These are phyloP conservation scores for Pseudonitzschia multiseries DNA, from an alignment of 108 stramenopile genomes.

Conservation along the genomic window DNA sequence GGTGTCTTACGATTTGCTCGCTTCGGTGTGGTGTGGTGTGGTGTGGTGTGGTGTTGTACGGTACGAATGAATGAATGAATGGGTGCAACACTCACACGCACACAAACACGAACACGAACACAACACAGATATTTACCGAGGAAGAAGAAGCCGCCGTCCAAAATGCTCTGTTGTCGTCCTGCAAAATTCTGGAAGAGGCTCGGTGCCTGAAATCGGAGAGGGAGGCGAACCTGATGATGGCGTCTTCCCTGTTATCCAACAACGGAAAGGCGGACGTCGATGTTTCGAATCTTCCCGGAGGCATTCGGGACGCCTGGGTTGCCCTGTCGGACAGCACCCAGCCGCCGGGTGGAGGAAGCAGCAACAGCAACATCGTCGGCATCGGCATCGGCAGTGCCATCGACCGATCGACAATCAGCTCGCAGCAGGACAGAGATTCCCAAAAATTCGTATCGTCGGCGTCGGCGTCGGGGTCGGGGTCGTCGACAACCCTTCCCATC, in stretches of 20 bases:
- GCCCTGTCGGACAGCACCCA: slow-evolving; percentile 38
- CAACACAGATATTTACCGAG: slow-evolving; percentile 16
- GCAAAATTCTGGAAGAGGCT: slow-evolving; percentile 50
- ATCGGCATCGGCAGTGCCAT: slow-evolving; percentile 1
- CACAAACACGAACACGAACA: too few relatives aligned
- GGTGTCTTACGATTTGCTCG: too few relatives aligned
- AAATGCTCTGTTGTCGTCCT: slow-evolving; percentile 25
- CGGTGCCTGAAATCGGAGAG: slow-evolving; percentile 65
- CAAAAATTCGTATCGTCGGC: neutral
- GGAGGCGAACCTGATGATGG: slow-evolving; percentile 64
- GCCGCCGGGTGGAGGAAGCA: neutral
- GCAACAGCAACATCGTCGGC: slow-evolving; percentile 28
- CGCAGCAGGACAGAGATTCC: slow-evolving; percentile 22
- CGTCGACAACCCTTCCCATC: slow-evolving; percentile 34
- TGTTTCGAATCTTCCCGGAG: slow-evolving; percentile 55
- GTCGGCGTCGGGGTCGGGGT: too few relatives aligned
- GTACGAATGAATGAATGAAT: too few relatives aligned
- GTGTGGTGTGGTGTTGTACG: too few relatives aligned
- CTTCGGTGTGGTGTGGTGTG: too few relatives aligned
- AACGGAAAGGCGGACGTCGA: slow-evolving; percentile 16
- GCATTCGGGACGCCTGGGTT: slow-evolving; percentile 68
- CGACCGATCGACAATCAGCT: slow-evolving; percentile 7
- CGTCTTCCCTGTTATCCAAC: slow-evolving; percentile 49
- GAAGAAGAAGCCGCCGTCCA: slow-evolving; percentile 27
- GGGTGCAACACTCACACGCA: too few relatives aligned